Conservation (phyloP, 164 flowering plant species). For the Magnolia sinica region DNA sequence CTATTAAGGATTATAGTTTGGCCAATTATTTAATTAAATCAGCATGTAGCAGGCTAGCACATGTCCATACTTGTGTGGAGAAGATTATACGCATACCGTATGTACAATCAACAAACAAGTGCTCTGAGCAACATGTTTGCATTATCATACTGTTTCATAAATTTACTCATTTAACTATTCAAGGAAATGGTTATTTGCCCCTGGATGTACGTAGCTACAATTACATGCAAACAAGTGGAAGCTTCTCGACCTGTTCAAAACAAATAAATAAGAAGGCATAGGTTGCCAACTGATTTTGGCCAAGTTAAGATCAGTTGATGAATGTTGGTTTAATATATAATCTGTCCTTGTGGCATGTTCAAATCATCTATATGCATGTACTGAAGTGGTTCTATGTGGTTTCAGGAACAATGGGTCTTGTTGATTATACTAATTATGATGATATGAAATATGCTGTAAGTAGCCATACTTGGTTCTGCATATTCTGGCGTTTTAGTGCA, state of each 20-base stretch:
- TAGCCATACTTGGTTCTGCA: not conserved
- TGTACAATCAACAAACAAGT: no score
- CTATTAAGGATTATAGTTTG: no score
- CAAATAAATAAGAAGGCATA: not conserved
- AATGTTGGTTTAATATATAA: not conserved
- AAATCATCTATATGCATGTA: not conserved
- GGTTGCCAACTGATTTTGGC: not conserved
- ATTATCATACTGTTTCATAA: not conserved
- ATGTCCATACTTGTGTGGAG: no score
- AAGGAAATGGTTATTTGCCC: no score
- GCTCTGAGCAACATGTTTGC: no score
- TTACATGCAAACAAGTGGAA: not conserved
- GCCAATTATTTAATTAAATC: no score
- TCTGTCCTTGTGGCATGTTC: not conserved
- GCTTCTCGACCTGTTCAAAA: not conserved
- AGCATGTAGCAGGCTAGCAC: no score
- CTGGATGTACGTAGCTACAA: not conserved
- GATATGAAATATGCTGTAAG: slow-evolving; percentile 99
- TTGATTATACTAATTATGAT: slow-evolving; percentile 87
- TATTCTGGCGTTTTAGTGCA: not conserved
- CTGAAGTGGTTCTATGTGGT: slow-evolving; percentile 4
- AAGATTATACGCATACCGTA: no score
- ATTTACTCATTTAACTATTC: not conserved
- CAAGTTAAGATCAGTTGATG: not conserved
- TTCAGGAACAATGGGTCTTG: slow-evolving; percentile 88